These are phyloP conservation scores for Penicillium pancosmium DNA, from an alignment of 495 filamentous ascomycete genomes.

Conservation along the genomic window DNA sequence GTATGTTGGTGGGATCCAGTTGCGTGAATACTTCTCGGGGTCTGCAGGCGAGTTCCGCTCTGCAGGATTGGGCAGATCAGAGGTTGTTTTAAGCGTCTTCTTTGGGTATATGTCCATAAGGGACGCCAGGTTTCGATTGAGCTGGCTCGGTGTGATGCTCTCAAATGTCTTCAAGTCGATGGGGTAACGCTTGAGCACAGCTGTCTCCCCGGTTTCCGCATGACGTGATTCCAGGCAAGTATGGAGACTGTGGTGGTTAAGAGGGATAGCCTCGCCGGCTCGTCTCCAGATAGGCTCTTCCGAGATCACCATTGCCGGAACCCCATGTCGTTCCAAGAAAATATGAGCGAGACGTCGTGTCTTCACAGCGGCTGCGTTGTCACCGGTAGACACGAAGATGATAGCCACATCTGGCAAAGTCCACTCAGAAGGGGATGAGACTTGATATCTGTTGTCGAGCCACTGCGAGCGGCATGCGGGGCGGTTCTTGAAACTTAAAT, in stretches of 20 bases:
- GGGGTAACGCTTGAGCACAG: slow-evolving; percentile 62
- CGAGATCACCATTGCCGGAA: slow-evolving; percentile 70
- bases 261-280: slow-evolving; percentile 41
- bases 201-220: slow-evolving; percentile 48
- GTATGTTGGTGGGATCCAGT: slow-evolving; percentile 31
- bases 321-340: slow-evolving; percentile 66
- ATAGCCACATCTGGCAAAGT: slow-evolving; percentile 71
- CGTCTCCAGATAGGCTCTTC: slow-evolving; percentile 58
- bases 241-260: slow-evolving; percentile 63
- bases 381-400: slow-evolving; percentile 63
- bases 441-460: slow-evolving; percentile 49
- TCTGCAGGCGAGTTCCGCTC: slow-evolving; percentile 22
- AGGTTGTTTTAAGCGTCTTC: slow-evolving; percentile 29
- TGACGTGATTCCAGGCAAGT: slow-evolving; percentile 69
- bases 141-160: slow-evolving; percentile 70
- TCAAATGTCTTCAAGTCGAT: slow-evolving; percentile 75
- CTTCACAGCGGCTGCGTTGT: slow-evolving; percentile 48
- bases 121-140: slow-evolving; percentile 74
- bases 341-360: slow-evolving; percentile 57
- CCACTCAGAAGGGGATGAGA: slow-evolving; percentile 56
- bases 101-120: slow-evolving; percentile 55
- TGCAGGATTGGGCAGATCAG: slow-evolving; percentile 15
- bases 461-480: slow-evolving; percentile 48
- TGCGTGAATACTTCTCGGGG: slow-evolving; percentile 34
- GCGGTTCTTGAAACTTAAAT: slow-evolving; percentile 61